Percentiles rank a stretch among this genome's conserved stretches.
Evolutionary conservation across 2,329 filamentous ascomycete genomes (phyloP).

Genomic region (Teratosphaeria nubilosa): DNA sequence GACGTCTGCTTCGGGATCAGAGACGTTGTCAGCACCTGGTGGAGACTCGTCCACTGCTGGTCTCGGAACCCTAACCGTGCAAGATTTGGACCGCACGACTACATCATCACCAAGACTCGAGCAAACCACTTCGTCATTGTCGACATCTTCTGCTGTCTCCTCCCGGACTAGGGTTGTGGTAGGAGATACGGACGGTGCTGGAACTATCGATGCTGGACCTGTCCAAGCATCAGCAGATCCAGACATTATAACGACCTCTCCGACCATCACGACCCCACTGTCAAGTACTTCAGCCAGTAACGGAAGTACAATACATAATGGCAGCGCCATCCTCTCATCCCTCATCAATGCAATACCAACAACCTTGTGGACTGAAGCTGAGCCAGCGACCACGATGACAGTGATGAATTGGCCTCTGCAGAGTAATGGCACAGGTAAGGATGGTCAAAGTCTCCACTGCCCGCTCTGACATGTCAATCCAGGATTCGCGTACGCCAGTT

Average conservation of each 20-base stretch:
- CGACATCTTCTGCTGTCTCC: not conserved
- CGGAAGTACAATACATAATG: not conserved
- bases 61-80: too few species aligned
- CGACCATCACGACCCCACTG: not conserved
- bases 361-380: not conserved
- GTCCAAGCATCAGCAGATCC: not conserved
- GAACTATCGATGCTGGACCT: not conserved
- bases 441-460: not conserved
- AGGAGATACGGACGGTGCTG: not conserved
- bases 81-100: too few species aligned
- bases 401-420: not conserved
- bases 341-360: not conserved
- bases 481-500: not conserved
- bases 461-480: not conserved
- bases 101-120: too few species aligned
- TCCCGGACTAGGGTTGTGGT: not conserved
- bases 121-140: too few species aligned
- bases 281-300: not conserved
- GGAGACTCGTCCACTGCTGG: too few species aligned
- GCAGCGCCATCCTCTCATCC: not conserved
- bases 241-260: not conserved
- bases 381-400: not conserved
- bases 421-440: not conserved
- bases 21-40: too few species aligned
- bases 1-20: too few species aligned